Base-by-base conservation (phyloP, 257 asterid genomes). In the Jaltomata sinuosa region DNA sequence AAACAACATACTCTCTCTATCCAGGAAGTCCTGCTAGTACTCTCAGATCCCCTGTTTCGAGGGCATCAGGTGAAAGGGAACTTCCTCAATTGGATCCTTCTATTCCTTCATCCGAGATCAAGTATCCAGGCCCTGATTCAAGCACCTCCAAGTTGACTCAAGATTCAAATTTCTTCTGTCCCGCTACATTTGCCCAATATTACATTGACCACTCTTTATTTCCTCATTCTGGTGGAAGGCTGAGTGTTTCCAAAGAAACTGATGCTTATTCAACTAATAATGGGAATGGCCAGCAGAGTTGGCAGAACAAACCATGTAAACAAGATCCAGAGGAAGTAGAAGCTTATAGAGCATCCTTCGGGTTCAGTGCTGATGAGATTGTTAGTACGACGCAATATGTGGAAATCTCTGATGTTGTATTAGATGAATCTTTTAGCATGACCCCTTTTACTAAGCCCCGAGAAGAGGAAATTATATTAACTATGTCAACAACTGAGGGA, bases 281-380 rank as follows among this genome's bases (percentile, higher is more conserved):
- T 79, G 96, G 92, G 52, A 93, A 86, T 47, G 93, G 85, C 80
- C 91, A 89, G 84, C 98, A 92, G 83, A 97, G 87, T 84, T 88
- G 96, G 90, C 99, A 91, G 92, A 93, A 47, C 87, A 97, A 88
- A 85, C 65, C 90, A 57, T 85, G 84, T 86, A 97, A 93, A 86
- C 93, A 91, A n/a, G 99, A 97, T 84, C 93, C 88, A 18, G 99
- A 97, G 87, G 99, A 97, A 86, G 87, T 92, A 12, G 99, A 97
- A 89, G 99, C 99, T 65, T 97, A 97, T 87, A 86, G 99, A 89
- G 99, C 99, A 14, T 97, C 99, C 42, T 97, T 97, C 82, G 99
- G 99, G 85, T 97, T 97, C 90, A 97, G 99, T 88, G 99, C 99
- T 8, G 99, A 97, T 91, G 99, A 97, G 80, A 92, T 97, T 82